Evolutionary conservation across 495 filamentous ascomycete species (phyloP).

Genomic region (Choiromyces venosus): DNA sequence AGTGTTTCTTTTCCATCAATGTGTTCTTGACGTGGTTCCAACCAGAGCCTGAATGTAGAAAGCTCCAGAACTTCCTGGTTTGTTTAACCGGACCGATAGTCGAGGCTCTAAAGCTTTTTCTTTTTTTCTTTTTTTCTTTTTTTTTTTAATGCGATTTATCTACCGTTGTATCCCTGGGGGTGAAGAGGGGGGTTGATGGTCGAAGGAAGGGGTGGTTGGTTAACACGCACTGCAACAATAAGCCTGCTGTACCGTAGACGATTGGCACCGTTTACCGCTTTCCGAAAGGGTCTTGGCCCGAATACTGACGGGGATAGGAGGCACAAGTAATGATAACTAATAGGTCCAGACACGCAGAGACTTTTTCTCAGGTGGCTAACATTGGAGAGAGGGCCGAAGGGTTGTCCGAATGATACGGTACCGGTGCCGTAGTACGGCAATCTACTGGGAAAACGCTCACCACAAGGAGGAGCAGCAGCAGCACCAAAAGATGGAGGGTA

Average conservation of each 20-base stretch:
- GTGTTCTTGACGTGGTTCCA: conserved; percentile 37
- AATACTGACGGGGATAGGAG: conserved; percentile 24
- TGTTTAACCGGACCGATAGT: conserved; percentile 22
- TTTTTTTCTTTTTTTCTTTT: conserved; percentile 8
- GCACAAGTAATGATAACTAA: conserved; percentile 1
- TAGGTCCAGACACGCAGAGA: conserved; percentile 1
- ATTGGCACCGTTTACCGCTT: conserved; percentile 30
- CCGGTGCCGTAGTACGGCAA: conserved; percentile 20
- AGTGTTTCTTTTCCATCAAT: conserved; percentile 23
- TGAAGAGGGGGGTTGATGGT: conserved; percentile 25
- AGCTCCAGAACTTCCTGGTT: conserved; percentile 30
- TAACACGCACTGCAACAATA: conserved; percentile 8
- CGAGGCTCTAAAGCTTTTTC: conserved; percentile 8
- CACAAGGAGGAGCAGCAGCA: conserved; percentile 9
- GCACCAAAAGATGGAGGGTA: conserved; percentile 23
- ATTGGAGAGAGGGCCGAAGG: neutral
- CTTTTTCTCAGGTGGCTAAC: neutral
- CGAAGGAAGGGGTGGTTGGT: conserved; percentile 23
- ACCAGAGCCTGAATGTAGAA: conserved; percentile 30
- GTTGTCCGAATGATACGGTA: conserved; percentile 26
- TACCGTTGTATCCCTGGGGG: conserved; percentile 10
- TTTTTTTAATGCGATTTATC: conserved; percentile 21
- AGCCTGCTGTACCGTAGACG: neutral
- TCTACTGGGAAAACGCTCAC: conserved; percentile 14
- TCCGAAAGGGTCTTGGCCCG: conserved; percentile 24